Evolutionary conservation across 2,329 filamentous ascomycete genomes (phyloP).

Genomic region (Emericellopsis cladophorae): DNA sequence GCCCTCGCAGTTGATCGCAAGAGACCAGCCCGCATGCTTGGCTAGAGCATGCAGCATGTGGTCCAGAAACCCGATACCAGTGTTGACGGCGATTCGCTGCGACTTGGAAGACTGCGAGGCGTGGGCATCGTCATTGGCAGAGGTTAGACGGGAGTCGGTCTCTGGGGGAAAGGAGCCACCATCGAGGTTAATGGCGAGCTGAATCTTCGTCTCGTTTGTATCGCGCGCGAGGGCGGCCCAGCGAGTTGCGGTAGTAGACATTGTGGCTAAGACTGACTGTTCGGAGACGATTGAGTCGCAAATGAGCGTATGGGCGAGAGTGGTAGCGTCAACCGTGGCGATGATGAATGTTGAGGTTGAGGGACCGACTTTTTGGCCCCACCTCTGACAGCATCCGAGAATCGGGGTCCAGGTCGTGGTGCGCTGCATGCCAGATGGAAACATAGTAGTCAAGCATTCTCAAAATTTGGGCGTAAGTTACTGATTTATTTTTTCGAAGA

Average conservation of each 20-base stretch:
- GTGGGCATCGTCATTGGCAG: slow-evolving; percentile 48
- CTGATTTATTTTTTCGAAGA: too few species aligned
- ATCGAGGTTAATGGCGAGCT: slow-evolving; percentile 84
- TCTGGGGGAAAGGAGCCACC: slow-evolving; percentile 65
- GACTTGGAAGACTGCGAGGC: slow-evolving; percentile 74
- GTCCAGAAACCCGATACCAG: slow-evolving; percentile 93
- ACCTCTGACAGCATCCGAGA: too few species aligned
- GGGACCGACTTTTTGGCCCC: too few species aligned
- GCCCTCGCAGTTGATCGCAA: slow-evolving; percentile 70
- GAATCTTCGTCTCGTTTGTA: slow-evolving; percentile 97
- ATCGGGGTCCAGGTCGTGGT: too few species aligned
- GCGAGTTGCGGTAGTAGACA: slow-evolving; percentile 28
- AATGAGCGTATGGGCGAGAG: too few species aligned
- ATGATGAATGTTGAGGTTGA: too few species aligned
- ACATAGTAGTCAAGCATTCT: too few species aligned
- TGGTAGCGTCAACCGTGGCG: too few species aligned
- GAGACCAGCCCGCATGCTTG: slow-evolving; percentile 91
- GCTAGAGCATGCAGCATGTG: slow-evolving; percentile 97
- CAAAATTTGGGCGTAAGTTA: too few species aligned
- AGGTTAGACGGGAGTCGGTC: slow-evolving; percentile 41
- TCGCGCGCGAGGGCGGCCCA: slow-evolving; percentile 72
- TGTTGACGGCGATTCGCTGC: slow-evolving; percentile 79
- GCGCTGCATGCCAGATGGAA: too few species aligned
- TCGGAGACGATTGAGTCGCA: background rate
- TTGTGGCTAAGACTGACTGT: background rate